Evolutionary conservation across 164 flowering plant species (phyloP).

Genomic region (Cinnamomum micranthum): DNA sequence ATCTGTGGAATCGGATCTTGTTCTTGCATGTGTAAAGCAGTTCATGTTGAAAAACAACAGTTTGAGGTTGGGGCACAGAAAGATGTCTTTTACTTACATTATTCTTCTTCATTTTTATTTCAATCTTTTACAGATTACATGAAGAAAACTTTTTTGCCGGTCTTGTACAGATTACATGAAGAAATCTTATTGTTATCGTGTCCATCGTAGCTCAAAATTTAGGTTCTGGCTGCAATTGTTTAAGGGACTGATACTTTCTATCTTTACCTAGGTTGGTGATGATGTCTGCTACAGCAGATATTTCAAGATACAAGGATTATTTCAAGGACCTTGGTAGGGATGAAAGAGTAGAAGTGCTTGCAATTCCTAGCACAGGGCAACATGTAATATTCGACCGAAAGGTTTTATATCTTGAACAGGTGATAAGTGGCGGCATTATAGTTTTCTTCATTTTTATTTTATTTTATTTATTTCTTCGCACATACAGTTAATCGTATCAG

Average conservation of each 20-base stretch:
- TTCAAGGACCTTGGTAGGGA: constrained; percentile 85
- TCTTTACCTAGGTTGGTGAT: constrained; percentile 68
- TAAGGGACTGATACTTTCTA: constrained; percentile 8
- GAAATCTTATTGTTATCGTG: background rate
- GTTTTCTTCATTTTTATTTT: background rate
- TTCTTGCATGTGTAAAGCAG: constrained; percentile 94
- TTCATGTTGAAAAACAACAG: constrained; percentile 61
- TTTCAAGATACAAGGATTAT: constrained; percentile 75
- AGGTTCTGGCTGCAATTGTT: background rate
- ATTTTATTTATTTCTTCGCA: no score
- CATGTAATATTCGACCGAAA: constrained; percentile 53
- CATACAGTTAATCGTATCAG: background rate
- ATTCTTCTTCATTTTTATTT: no score
- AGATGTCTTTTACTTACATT: no score
- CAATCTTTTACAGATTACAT: no score
- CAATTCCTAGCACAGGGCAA: constrained; percentile 63
- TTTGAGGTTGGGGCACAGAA: constrained; percentile 47
- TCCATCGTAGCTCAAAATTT: background rate
- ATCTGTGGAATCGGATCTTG: constrained; percentile 98
- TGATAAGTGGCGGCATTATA: constrained; percentile 9
- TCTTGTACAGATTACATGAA: no score
- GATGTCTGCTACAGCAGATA: constrained; percentile 98
- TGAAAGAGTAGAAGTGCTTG: constrained; percentile 93
- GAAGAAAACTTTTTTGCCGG: no score
- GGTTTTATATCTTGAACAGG: constrained; percentile 90